Evolutionary conservation across 164 flowering plant genomes (phyloP).

Genomic region (Stephania japonica): DNA sequence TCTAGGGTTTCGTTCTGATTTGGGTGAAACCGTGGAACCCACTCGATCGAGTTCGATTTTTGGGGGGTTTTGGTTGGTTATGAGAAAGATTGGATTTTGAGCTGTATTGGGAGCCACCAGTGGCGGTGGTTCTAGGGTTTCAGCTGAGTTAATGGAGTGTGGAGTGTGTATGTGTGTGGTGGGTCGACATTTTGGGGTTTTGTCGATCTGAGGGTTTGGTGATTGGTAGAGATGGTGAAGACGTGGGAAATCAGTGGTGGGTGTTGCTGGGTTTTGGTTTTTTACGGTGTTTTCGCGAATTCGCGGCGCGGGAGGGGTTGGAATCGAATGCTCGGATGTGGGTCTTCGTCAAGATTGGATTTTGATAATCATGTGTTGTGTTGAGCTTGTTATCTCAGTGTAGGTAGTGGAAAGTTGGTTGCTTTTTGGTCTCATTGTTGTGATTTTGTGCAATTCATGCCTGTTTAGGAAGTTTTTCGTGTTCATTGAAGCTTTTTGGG

Average conservation of each 20-base stretch:
- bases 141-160: neutral
- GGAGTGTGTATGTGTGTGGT: neutral
- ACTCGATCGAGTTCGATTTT: neutral
- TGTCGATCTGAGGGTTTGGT: conserved; percentile 27
- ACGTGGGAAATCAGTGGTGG: conserved; percentile 13
- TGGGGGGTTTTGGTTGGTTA: neutral
- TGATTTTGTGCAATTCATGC: conserved; percentile 4
- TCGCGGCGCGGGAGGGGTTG: conserved; percentile 7
- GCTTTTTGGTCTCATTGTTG: conserved; percentile 12
- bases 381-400: neutral
- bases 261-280: conserved; percentile 12
- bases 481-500: neutral
- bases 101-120: neutral
- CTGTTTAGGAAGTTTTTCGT: conserved; percentile 3
- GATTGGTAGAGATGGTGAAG: neutral
- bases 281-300: conserved; percentile 8
- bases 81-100: conserved; percentile 9
- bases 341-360: conserved; percentile 12
- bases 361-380: neutral
- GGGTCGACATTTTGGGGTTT: conserved; percentile 5
- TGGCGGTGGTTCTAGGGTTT: neutral
- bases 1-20: conserved; percentile 7
- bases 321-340: conserved; percentile 19
- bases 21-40: neutral
- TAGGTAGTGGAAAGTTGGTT: conserved; percentile 2